These are phyloP conservation scores for Spergularia azorica DNA, from an alignment of 179 eudicot species.

Conservation along the genomic window DNA sequence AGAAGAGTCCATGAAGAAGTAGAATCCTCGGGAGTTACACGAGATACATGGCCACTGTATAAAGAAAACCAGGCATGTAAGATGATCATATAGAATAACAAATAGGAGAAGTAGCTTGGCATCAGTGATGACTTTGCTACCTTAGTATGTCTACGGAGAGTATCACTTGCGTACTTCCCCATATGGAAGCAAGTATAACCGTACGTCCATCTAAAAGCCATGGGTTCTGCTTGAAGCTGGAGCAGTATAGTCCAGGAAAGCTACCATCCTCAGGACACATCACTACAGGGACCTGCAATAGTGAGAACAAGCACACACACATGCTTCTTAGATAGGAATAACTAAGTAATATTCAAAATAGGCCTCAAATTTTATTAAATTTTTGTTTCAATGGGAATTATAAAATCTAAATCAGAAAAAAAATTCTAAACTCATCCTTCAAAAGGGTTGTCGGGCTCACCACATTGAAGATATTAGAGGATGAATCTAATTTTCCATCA, in stretches of 20 bases:
- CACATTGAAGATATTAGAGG: slow-evolving; percentile 65
- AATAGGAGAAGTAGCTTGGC: background rate
- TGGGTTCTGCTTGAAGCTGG: slow-evolving; percentile 51
- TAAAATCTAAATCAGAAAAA: background rate
- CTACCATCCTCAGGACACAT: slow-evolving; percentile 74
- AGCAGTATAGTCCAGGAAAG: slow-evolving; percentile 85
- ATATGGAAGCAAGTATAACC: slow-evolving; percentile 68
- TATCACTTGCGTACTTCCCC: slow-evolving; percentile 81
- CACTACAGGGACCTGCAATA: slow-evolving; percentile 77
- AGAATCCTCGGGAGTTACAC: slow-evolving; percentile 63
- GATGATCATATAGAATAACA: slow-evolving; percentile 3
- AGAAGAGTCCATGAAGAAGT: slow-evolving; percentile 73
- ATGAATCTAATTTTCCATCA: slow-evolving; percentile 43
- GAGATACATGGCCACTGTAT: slow-evolving; percentile 68
- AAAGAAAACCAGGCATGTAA: slow-evolving; percentile 10
- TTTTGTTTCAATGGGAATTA: background rate
- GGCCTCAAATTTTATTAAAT: background rate
- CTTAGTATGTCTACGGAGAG: slow-evolving; percentile 71
- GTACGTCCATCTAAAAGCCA: slow-evolving; percentile 96
- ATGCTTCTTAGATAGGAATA: slow-evolving; percentile 8
- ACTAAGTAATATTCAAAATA: background rate
- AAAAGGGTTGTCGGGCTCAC: slow-evolving; percentile 41
- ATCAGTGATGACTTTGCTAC: slow-evolving; percentile 37
- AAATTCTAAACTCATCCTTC: background rate
- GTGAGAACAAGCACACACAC: slow-evolving; percentile 11